These are phyloP conservation scores for Pleurotus eryngii DNA, from an alignment of 768 basidiomycete species.

Conservation along the genomic window DNA sequence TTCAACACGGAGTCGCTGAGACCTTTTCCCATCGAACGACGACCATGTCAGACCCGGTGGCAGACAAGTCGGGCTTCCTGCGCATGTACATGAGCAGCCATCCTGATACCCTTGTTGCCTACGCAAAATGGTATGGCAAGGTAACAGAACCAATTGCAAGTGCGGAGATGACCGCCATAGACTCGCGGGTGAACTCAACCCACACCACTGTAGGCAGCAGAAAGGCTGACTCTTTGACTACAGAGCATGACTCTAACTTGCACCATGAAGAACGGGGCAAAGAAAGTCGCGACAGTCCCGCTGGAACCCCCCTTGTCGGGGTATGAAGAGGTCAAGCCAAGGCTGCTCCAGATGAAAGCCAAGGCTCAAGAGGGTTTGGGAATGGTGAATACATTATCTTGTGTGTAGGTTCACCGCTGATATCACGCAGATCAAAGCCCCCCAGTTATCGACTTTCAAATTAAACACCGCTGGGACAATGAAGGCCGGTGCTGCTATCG, in stretches of 20 bases:
- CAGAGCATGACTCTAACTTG: conserved; percentile 74
- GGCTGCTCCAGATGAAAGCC: conserved; percentile 76
- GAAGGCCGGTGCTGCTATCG: conserved; percentile 25
- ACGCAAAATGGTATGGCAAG: conserved; percentile 74
- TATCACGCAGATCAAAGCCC: conserved; percentile 50
- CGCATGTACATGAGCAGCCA: conserved; percentile 85
- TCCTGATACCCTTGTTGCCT: conserved; percentile 81
- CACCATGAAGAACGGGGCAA: conserved; percentile 44
- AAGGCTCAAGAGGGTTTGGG: conserved; percentile 77
- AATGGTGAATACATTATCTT: conserved; percentile 48
- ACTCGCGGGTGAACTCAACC: conserved; percentile 48
- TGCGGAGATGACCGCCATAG: conserved; percentile 72
- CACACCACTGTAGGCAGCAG: too few relatives aligned
- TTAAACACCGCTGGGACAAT: conserved; percentile 31
- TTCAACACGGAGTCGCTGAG: too few relatives aligned
- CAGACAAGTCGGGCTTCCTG: conserved; percentile 71
- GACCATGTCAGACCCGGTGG: conserved; percentile 67
- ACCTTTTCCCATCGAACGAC: not conserved
- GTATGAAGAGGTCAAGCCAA: conserved; percentile 81
- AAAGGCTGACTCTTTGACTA: not conserved
- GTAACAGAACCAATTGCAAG: conserved; percentile 49
- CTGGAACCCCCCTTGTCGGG: conserved; percentile 72
- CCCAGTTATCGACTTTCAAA: conserved; percentile 56
- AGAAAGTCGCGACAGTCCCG: conserved; percentile 47
- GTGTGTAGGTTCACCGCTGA: not conserved